Base-by-base conservation (phyloP, 768 basidiomycete species). In the Naganishia vishniacii region DNA sequence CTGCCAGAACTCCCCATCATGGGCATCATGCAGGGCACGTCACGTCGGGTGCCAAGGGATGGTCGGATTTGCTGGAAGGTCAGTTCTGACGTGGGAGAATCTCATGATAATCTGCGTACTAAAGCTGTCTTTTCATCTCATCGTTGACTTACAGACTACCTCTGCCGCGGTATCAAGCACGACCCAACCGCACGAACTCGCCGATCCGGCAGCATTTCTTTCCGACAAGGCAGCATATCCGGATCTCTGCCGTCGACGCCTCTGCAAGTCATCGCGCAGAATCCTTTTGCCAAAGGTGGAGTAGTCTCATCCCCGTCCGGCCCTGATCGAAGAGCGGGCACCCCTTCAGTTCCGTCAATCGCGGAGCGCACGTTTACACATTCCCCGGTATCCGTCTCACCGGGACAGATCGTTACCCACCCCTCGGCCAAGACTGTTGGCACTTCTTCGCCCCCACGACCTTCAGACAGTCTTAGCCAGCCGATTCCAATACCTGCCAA, bases 1-100 rank as follows among this genome's bases (percentile, higher is more conserved):
- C 3, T 13, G 25, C 8, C 20, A 37, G 37, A n/a, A 60, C 61
- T 23, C 59, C 62, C n/a, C 67, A 65, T 25, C 67, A 68, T 31
- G 58, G 48, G 15, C 67, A 68, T 49, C 63, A 64, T 31, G 20
- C 49, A 15, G 41, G 23, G 0, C 65, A 67, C 40, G 37, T 67
- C 3, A 59, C 41, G 2, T 23, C 58, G 16, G 61, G 48, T 18
- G 51, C 23, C 13, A 64, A 62, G 45, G 67, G 67, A 25, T 68
- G 67, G 67, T 61, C 59, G 23, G 67, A 68, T 37, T 53, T 68
- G 16, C 59, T 68, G 3, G 67, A 68, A 46, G 66, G 66, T 67
- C 37, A 18, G 62, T 51, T 11, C 8, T 28, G 9, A 25, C n/a
- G 28, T 12, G 26, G 34, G 4, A 40, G 5, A 23, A 59, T 7